Evolutionary conservation across 2,329 filamentous ascomycete species (phyloP).

Genomic region (Uncinocarpus reesii): DNA sequence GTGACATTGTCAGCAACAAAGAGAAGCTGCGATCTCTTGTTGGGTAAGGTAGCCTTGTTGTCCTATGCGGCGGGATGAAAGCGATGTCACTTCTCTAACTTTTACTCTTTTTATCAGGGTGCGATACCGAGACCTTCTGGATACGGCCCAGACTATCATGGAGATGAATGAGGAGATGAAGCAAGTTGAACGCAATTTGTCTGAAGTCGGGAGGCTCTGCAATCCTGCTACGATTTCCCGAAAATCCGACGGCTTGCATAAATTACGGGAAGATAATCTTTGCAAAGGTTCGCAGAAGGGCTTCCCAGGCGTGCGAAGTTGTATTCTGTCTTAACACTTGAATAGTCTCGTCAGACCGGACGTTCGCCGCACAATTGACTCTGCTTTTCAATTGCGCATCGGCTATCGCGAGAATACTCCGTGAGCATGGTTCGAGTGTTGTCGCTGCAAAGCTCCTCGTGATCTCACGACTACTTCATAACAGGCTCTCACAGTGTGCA

Average conservation of each 20-base stretch:
- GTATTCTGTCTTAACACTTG: neutral
- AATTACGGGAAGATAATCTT: slow-evolving; percentile 34
- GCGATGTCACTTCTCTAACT: neutral
- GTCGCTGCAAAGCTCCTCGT: slow-evolving; percentile 62
- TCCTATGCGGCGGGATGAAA: neutral
- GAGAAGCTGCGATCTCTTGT: slow-evolving; percentile 57
- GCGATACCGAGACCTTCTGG: slow-evolving; percentile 77
- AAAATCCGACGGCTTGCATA: slow-evolving; percentile 50
- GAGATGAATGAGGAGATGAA: slow-evolving; percentile 74
- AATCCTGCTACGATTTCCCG: slow-evolving; percentile 59
- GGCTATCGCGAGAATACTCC: slow-evolving; percentile 45
- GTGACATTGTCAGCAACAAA: slow-evolving; percentile 52
- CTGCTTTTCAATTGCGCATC: slow-evolving; percentile 48
- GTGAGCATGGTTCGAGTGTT: slow-evolving; percentile 42
- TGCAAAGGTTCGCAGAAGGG: slow-evolving; percentile 25
- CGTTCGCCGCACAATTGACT: slow-evolving; percentile 47
- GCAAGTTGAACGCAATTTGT: slow-evolving; percentile 59
- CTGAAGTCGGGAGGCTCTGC: slow-evolving; percentile 63
- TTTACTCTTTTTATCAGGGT: slow-evolving; percentile 35
- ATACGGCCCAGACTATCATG: slow-evolving; percentile 88
- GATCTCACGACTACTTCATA: slow-evolving; percentile 63
- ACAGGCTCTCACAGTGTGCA: slow-evolving; percentile 52
- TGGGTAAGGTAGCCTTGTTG: slow-evolving; percentile 40
- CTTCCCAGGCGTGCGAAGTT: slow-evolving; percentile 12
- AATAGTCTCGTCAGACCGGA: slow-evolving; percentile 28